phyloP scores from a whole-genome alignment of 768 basidiomycete species.

The Lactarius hatsudake region DNA sequence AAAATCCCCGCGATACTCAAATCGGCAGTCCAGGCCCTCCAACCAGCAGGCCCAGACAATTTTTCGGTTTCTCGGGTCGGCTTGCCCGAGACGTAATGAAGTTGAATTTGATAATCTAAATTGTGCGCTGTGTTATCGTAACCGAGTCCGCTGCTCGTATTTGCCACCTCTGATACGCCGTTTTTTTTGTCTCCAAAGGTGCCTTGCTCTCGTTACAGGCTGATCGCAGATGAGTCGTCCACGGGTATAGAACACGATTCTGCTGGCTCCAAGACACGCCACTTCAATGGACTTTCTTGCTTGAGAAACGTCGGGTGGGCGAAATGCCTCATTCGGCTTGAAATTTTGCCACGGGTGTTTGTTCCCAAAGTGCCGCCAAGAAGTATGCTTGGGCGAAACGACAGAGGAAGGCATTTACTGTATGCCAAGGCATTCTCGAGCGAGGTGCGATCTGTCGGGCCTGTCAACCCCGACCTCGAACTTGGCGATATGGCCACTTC shows the following conservation, averaged over 20 bases:
- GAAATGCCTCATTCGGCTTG: constrained; percentile 8
- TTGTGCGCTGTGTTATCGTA: neutral
- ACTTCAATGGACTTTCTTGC: neutral
- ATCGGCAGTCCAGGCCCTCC: neutral
- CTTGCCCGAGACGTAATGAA: neutral
- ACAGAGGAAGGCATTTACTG: neutral
- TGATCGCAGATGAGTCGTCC: neutral
- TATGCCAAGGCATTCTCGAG: neutral
- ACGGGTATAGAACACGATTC: neutral
- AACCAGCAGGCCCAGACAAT: neutral
- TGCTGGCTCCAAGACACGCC: neutral
- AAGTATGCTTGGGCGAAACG: neutral
- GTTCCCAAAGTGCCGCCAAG: constrained; percentile 3
- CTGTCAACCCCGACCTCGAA: neutral
- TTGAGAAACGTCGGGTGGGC: neutral
- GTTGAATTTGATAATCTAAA: neutral
- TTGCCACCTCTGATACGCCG: neutral
- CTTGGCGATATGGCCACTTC: neutral
- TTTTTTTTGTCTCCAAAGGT: neutral
- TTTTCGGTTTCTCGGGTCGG: neutral
- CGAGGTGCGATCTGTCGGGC: neutral
- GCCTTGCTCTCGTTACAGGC: neutral
- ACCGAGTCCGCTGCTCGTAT: neutral
- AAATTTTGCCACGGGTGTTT: constrained; percentile 10
- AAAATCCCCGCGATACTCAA: neutral